Conservation (phyloP, 2,329 filamentous ascomycete genomes). For the Ophiocordyceps robertsii region DNA sequence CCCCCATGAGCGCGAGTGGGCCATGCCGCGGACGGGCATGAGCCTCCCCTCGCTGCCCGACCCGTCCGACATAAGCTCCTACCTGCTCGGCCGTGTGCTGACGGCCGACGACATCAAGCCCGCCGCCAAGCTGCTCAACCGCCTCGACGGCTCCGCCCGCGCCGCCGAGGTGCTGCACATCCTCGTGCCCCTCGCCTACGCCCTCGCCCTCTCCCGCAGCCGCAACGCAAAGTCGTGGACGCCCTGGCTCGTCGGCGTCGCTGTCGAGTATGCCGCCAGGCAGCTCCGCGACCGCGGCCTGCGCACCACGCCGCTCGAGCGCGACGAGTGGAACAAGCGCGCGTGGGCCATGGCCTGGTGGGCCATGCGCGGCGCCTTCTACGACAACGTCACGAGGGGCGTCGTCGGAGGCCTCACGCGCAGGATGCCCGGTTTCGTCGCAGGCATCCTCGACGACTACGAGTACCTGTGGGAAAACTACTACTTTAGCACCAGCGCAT, state of each 20-base stretch:
- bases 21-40: slow-evolving; percentile 88
- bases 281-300: slow-evolving; percentile 65
- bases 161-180: slow-evolving; percentile 87
- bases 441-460: slow-evolving; percentile 85
- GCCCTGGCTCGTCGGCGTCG: slow-evolving; percentile 79
- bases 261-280: slow-evolving; percentile 77
- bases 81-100: slow-evolving; percentile 78
- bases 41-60: slow-evolving; percentile 73
- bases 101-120: slow-evolving; percentile 96
- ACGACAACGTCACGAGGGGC: slow-evolving; percentile 77
- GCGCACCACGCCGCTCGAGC: slow-evolving; percentile 74
- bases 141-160: slow-evolving; percentile 58
- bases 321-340: slow-evolving; percentile 76
- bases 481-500: slow-evolving; percentile 60
- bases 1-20: slow-evolving; percentile 52
- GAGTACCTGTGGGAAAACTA: slow-evolving; percentile 98
- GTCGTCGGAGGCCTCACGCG: slow-evolving; percentile 60
- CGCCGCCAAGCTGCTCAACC: slow-evolving; percentile 73
- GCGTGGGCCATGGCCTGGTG: slow-evolving; percentile 93
- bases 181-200: slow-evolving; percentile 76
- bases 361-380: slow-evolving; percentile 92
- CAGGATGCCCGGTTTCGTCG: slow-evolving; percentile 67
- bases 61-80: slow-evolving; percentile 69
- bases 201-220: slow-evolving; percentile 61
- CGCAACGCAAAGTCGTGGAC: slow-evolving; percentile 71